These are phyloP conservation scores for Saprolegnia parasitica DNA, from an alignment of 352 stramenopile species.

Conservation along the genomic window DNA sequence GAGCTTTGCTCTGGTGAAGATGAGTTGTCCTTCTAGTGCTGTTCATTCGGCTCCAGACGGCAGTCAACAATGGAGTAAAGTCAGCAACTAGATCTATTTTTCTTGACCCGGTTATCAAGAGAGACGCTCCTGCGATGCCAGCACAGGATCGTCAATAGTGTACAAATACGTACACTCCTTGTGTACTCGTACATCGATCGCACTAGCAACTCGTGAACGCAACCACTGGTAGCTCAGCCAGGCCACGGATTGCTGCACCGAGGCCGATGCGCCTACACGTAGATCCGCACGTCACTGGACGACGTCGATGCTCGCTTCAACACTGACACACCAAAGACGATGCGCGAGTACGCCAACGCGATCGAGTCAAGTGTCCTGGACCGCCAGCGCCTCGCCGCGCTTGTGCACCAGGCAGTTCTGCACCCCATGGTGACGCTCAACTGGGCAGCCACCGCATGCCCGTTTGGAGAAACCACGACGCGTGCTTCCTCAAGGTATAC, in stretches of 20 bases:
- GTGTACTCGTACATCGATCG: background rate
- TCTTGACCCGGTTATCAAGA: too few relatives aligned
- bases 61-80: too few relatives aligned
- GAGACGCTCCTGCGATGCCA: too few relatives aligned
- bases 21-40: too few relatives aligned
- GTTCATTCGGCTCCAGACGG: too few relatives aligned
- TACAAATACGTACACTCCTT: background rate
- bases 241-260: background rate
- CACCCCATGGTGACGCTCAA: background rate
- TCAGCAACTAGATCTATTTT: too few relatives aligned
- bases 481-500: background rate
- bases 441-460: background rate
- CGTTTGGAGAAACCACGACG: background rate
- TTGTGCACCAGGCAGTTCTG: background rate
- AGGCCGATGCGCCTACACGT: background rate
- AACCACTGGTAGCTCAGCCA: background rate
- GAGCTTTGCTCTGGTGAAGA: too few relatives aligned
- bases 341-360: background rate
- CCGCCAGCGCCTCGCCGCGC: background rate
- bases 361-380: background rate
- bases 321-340: background rate
- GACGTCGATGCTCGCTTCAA: background rate
- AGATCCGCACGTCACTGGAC: background rate
- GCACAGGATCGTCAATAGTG: too few relatives aligned
- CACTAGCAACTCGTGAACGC: too few relatives aligned